These are phyloP conservation scores for Tinospora cordifolia DNA, from an alignment of 164 flowering plant species.

Conservation along the genomic window DNA sequence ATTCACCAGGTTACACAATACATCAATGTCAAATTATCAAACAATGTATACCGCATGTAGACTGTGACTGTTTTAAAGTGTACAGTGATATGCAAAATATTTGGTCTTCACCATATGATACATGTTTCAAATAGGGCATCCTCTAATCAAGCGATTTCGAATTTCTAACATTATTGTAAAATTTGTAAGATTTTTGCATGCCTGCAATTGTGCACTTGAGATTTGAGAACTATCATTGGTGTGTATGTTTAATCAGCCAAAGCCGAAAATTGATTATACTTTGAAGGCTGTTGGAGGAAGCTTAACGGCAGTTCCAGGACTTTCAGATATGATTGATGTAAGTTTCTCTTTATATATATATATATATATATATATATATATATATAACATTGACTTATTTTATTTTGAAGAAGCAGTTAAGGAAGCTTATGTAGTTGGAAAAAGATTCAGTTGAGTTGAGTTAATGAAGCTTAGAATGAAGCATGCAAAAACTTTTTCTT, in stretches of 20 bases:
- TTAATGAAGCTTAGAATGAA: background rate
- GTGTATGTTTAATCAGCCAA: conserved; percentile 47
- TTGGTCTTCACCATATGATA: no score
- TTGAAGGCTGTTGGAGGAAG: conserved; percentile 99
- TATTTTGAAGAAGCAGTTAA: background rate
- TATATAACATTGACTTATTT: background rate
- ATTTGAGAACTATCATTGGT: conserved; percentile 9
- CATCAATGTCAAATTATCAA: no score
- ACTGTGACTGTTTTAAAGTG: background rate
- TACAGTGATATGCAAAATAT: background rate
- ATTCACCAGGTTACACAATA: no score
- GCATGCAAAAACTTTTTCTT: background rate
- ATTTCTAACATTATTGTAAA: no score
- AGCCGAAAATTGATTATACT: conserved; percentile 86
- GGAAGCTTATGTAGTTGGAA: no score
- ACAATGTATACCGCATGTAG: no score
- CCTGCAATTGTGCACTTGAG: background rate
- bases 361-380: no score
- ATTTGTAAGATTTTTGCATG: no score
- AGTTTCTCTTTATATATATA: conserved; percentile 21
- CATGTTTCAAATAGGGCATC: no score
- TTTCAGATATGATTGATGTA: conserved; percentile 98
- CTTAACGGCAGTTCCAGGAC: conserved; percentile 89
- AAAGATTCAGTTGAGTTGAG: no score
- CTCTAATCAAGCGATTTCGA: no score